Base-by-base conservation (phyloP, 768 basidiomycete species). In the Boletus bicolor region DNA sequence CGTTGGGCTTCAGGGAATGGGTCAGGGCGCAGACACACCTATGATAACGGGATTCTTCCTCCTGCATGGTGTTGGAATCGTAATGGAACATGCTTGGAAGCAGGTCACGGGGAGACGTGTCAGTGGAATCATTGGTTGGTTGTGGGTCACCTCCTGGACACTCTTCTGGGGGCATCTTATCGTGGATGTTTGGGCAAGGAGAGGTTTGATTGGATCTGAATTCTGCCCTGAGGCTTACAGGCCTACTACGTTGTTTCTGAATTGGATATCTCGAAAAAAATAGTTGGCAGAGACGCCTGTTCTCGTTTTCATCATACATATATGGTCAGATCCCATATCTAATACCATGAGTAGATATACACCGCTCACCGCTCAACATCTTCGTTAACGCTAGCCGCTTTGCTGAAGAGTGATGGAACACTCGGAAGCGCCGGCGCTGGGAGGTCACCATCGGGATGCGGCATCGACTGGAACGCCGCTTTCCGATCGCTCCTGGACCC, bases 1-100 rank as follows among this genome's bases (percentile, higher is more conserved):
- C 57, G 36, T 79, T 14, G 84, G 81, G 12, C 54, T 82, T 49
- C 86, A 79, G 75, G 82, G 82, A 6, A 79, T 86, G 79, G 79
- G 77, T 1, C 73, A 73, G 5, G 84, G 82, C 17, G 69, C 73
- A 1, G 79, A 86, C 39, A 75, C 80, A 0, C 12, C 55, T 7
- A 50, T 53, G 8, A 70, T 82, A 7, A 68, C 71, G 1, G 79
- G 78, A 2, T 86, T 81, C 65, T 89, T 87, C 64, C 39, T 86
- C 44, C 66, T 82, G 64, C 82, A 79, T 58, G 85, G 79, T 11
- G 61, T 83, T 1, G 83, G 83, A 2, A 60, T 82, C 7, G 48
- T 79, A 2, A 43, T 83, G 34, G 86, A 89, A 66, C 61, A 68
- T 21, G 51, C 65, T 9, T 87, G 76, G 77, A 77, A 71, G 58